Conservation (phyloP, 2,329 filamentous ascomycete species). For the Aspergillus aculeatus region DNA sequence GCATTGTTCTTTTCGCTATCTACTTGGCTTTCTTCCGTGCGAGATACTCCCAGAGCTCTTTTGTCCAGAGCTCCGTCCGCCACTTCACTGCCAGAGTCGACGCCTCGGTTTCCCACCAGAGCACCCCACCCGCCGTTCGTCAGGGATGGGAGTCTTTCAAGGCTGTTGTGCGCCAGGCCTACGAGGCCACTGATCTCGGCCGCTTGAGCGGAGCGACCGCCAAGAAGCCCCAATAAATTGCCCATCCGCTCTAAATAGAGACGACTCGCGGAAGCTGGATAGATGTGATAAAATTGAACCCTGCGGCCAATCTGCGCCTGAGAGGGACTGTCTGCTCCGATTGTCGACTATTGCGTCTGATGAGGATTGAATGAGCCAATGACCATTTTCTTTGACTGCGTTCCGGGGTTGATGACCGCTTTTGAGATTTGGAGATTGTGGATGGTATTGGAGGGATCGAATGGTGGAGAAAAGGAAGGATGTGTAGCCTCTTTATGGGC, state of each 20-base stretch:
- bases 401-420: slow-evolving; percentile 2
- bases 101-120: slow-evolving; percentile 79
- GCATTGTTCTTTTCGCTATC: slow-evolving; percentile 80
- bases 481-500: not conserved
- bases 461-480: not conserved
- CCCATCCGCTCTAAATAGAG: not conserved
- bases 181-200: slow-evolving; percentile 74
- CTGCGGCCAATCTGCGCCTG: not conserved
- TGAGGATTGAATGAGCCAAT: slow-evolving; percentile 7
- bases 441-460: not conserved
- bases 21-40: slow-evolving; percentile 94
- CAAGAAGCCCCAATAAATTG: slow-evolving; percentile 51
- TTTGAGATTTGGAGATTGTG: slow-evolving; percentile 5
- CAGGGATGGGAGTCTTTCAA: slow-evolving; percentile 81
- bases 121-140: slow-evolving; percentile 74
- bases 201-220: slow-evolving; percentile 61
- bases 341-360: not conserved
- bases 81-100: slow-evolving; percentile 74
- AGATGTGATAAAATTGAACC: slow-evolving; percentile 2
- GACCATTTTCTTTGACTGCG: not conserved
- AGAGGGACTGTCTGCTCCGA: slow-evolving; percentile 4
- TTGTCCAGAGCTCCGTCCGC: slow-evolving; percentile 80
- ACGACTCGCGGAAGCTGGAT: slow-evolving; percentile 3
- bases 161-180: slow-evolving; percentile 68
- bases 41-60: slow-evolving; percentile 83